These are phyloP conservation scores for Naganishia vaughanmartiniae DNA, from an alignment of 768 basidiomycete species.

Conservation along the genomic window DNA sequence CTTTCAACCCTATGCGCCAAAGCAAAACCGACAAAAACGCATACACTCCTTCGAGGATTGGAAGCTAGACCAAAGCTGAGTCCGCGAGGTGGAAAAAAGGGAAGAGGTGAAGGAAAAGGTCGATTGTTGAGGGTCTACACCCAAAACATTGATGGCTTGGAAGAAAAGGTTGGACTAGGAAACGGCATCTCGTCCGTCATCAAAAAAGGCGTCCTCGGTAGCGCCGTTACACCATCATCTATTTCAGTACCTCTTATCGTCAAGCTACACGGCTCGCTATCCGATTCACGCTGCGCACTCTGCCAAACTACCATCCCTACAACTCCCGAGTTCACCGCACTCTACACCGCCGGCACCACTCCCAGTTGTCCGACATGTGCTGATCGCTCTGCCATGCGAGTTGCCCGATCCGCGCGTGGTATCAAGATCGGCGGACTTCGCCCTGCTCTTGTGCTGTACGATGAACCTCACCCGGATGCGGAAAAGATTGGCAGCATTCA, in stretches of 20 bases:
- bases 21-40: constrained; percentile 79
- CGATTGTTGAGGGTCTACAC: constrained; percentile 88
- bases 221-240: not conserved
- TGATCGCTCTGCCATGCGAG: constrained; percentile 62
- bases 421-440: constrained; percentile 79
- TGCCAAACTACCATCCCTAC: constrained; percentile 16
- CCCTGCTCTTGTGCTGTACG: constrained; percentile 91
- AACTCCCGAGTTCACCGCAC: not conserved
- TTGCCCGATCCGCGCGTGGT: constrained; percentile 71
- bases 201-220: not conserved
- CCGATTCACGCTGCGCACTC: constrained; percentile 19
- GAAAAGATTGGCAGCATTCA: constrained; percentile 87
- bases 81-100: constrained; percentile 21
- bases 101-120: constrained; percentile 58
- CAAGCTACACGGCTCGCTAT: constrained; percentile 19
- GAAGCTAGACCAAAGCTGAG: constrained; percentile 53
- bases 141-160: constrained; percentile 96
- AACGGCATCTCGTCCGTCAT: not conserved
- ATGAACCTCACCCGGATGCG: constrained; percentile 85
- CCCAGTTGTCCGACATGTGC: constrained; percentile 21
- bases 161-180: constrained; percentile 70
- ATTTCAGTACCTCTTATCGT: not conserved
- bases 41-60: constrained; percentile 79
- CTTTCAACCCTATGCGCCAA: constrained; percentile 67
- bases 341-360: constrained; percentile 8